Conservation (phyloP, 306 rosid species). For the Prunus persica region DNA sequence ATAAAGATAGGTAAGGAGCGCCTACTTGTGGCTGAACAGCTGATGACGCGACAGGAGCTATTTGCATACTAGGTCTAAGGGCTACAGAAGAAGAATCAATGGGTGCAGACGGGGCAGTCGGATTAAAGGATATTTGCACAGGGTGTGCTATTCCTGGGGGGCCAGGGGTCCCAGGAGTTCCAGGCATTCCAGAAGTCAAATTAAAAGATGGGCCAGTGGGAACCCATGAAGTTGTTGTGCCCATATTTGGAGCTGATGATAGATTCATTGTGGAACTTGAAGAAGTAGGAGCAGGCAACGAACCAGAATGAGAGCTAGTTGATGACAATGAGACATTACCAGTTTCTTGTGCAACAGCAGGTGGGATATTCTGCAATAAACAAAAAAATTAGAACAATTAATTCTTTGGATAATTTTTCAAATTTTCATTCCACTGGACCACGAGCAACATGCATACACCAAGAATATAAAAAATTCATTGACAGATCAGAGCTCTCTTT, state of each 20-base stretch:
- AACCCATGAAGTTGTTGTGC: constrained; percentile 48
- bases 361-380: constrained; percentile 42
- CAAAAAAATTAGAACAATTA: constrained; percentile 25
- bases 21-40: constrained; percentile 43
- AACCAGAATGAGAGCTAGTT: constrained; percentile 38
- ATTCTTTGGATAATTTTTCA: background rate
- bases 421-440: background rate
- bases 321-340: constrained; percentile 43
- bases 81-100: constrained; percentile 45
- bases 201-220: constrained; percentile 46
- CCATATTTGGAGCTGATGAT: constrained; percentile 47
- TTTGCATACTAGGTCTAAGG: constrained; percentile 54
- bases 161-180: constrained; percentile 57
- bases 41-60: constrained; percentile 33
- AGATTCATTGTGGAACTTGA: constrained; percentile 36
- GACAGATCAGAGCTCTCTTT: background rate
- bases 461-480: background rate
- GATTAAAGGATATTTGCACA: constrained; percentile 37
- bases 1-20: constrained; percentile 52
- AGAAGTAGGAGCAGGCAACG: constrained; percentile 34
- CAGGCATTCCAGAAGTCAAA: constrained; percentile 42
- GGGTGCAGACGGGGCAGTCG: constrained; percentile 26
- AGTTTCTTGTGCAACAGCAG: constrained; percentile 40
- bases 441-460: background rate
- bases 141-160: constrained; percentile 66